Evolutionary conservation across 208 protist species (phyloP).

Genomic region (Trypanosoma avium): DNA sequence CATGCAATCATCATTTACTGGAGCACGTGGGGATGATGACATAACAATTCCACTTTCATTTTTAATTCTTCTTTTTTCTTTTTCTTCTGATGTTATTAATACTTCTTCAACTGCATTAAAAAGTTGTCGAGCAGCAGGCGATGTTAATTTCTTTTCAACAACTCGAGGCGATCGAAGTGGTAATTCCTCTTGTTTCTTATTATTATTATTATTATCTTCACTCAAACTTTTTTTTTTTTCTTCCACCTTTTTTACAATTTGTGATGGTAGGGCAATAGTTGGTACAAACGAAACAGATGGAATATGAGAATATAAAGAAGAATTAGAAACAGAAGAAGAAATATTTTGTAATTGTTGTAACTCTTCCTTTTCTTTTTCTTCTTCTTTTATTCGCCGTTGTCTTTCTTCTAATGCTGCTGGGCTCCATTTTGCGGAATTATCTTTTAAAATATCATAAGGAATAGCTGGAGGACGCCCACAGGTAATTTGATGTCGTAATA

Average conservation of each 20-base stretch:
- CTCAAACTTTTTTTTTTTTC: not conserved
- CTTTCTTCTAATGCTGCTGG: not conserved
- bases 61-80: too few species aligned
- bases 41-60: too few species aligned
- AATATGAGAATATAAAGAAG: too few species aligned
- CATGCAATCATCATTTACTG: too few species aligned
- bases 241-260: not conserved
- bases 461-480: constrained; percentile 2
- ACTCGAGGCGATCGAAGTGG: not conserved
- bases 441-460: not conserved
- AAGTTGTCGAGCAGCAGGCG: too few species aligned
- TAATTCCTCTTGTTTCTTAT: not conserved
- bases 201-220: not conserved
- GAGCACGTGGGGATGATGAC: too few species aligned
- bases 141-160: not conserved
- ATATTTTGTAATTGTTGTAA: not conserved
- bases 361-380: not conserved
- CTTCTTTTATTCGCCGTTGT: not conserved
- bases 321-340: not conserved
- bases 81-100: too few species aligned
- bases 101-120: too few species aligned
- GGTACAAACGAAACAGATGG: not conserved
- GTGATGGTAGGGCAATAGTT: not conserved
- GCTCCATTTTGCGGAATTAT: not conserved
- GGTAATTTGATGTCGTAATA: constrained; percentile 4